A percentile compares a stretch with the other conserved stretches of the same genome.
These are phyloP conservation scores for Cudoniella acicularis DNA, from an alignment of 495 filamentous ascomycete genomes.

Conservation along the genomic window DNA sequence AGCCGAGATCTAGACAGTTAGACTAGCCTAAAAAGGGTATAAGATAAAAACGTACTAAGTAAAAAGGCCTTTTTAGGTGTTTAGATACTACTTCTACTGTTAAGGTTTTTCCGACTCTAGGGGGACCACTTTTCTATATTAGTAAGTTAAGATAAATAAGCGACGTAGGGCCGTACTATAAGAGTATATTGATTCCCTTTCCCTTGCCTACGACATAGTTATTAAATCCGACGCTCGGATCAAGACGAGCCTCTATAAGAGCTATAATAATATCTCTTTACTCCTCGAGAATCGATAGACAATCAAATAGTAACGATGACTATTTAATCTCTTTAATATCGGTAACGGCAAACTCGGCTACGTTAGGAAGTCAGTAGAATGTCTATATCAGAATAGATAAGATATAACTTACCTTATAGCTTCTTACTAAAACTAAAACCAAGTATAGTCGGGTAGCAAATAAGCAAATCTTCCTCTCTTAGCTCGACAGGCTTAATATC, in stretches of 20 bases:
- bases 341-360: conserved; percentile 33
- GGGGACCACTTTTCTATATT: no score
- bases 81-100: conserved; percentile 54
- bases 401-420: conserved; percentile 24
- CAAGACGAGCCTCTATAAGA: not conserved
- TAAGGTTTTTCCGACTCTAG: conserved; percentile 58
- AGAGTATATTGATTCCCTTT: not conserved
- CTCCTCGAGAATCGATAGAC: not conserved
- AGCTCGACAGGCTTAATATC: conserved; percentile 11
- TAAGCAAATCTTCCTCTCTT: conserved; percentile 26
- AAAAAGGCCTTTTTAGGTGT: conserved; percentile 45
- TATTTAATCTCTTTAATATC: conserved; percentile 29
- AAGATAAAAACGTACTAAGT: no score
- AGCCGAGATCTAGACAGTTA: conserved; percentile 44
- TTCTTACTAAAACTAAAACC: conserved; percentile 30
- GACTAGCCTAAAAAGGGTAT: no score
- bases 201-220: conserved; percentile 9
- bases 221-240: no score
- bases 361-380: conserved; percentile 12
- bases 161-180: no score
- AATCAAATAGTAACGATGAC: conserved; percentile 3
- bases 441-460: conserved; percentile 28
- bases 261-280: conserved; percentile 6
- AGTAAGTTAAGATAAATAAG: no score
- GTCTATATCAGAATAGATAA: not conserved